Conservation (phyloP, 352 stramenopile species). For the Nothophytophthora sp. region DNA sequence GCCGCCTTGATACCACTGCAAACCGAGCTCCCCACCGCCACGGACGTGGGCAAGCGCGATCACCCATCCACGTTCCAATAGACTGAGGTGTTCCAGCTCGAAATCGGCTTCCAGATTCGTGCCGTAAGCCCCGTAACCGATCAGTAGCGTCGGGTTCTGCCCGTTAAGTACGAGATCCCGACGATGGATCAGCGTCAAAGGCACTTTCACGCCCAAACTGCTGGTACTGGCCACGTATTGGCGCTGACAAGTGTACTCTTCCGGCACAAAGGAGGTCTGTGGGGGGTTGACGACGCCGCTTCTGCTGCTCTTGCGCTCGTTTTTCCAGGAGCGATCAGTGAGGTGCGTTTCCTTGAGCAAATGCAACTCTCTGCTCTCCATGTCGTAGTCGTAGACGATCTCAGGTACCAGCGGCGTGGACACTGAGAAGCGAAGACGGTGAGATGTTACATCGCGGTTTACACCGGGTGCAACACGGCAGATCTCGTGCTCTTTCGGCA, state of each 20-base stretch:
- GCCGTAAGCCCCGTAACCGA: conserved; percentile 91
- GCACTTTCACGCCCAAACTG: conserved; percentile 47
- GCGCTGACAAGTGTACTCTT: conserved; percentile 43
- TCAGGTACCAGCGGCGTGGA: conserved; percentile 74
- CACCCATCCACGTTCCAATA: conserved; percentile 88
- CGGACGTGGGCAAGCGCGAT: conserved; percentile 90
- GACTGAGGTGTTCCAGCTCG: conserved; percentile 78
- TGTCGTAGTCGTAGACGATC: conserved; percentile 83
- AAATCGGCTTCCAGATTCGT: conserved; percentile 88
- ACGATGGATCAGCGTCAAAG: conserved; percentile 79
- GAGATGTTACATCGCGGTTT: conserved; percentile 76
- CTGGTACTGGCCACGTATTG: conserved; percentile 43
- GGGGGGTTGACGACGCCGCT: background rate
- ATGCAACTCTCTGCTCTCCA: conserved; percentile 39
- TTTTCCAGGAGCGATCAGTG: conserved; percentile 19
- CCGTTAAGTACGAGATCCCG: conserved; percentile 51
- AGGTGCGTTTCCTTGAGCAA: conserved; percentile 60
- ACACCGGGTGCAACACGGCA: conserved; percentile 69
- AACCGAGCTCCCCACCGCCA: conserved; percentile 87
- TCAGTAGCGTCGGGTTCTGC: conserved; percentile 79
- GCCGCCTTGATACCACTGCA: conserved; percentile 87
- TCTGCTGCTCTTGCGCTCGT: background rate
- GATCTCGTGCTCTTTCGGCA: conserved; percentile 59
- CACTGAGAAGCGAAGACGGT: conserved; percentile 68
- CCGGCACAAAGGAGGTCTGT: conserved; percentile 24